Base-by-base conservation (phyloP, 2,329 filamentous ascomycete genomes). In the Aspergillus fructus region DNA sequence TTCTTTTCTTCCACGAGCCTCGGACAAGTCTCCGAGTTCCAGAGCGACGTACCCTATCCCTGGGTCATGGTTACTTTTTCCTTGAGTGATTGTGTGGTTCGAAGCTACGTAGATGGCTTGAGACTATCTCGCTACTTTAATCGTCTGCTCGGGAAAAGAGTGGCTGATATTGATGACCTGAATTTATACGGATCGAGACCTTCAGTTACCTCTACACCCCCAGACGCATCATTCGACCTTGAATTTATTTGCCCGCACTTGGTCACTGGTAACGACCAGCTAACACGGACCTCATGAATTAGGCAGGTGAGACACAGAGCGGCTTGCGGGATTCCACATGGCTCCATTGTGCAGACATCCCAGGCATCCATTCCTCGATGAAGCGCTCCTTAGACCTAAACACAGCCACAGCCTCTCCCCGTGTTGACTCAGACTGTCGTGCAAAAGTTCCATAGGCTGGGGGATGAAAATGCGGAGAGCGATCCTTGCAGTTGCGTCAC, bases 401-500 rank as follows among this genome's bases (percentile, higher is more conserved):
- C 49, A 57, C 39, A 48, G 51, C 48, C 48, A 51, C 48, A 41
- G 30, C 24, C n/a, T 40, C 33, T 30, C 9, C 27, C 39, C 46
- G 15, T 30, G 39, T 21, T 13, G 24, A 54, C 21, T 21, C 21
- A 21, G 4, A 21, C 27, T 49, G 55, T 53, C 34, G 55, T 53
- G 45, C 55, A 49, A 49, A 46, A 57, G 45, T 53, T 17, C 24
- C 47, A 49, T 39, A 48, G 48, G 47, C 30, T 43, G 30, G 43
- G 27, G 13, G 21, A 8, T 19, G 21, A 48, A 43, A 42, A 34
- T 56, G 55, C 42, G 55, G 49, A 56, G 49, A 52, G 43, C 11
- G 11, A 52, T 43, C 55, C 48, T 42, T 49, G 42, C 30, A 24
- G 33, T 54, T 58, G 50, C 50, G 54, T 53, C 50, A 58, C 55